Evolutionary conservation across 805 yeast species (phyloP), one percentile per base, ranked within the genome.

Genomic region (Yarrowia sp.): DNA sequence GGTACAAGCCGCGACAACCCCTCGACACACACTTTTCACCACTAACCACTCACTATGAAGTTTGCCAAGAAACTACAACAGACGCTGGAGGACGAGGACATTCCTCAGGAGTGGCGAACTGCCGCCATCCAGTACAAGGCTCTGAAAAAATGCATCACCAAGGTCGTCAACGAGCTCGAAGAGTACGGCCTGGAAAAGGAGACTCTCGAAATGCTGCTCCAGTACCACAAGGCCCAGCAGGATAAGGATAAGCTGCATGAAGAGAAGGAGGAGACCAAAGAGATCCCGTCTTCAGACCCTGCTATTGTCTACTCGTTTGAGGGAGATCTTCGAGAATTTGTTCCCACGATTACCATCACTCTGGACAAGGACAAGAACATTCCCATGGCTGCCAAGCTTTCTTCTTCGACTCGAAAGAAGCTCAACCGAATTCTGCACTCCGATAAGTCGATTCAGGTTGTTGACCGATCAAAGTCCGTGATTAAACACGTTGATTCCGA

Each of bases 41-140:
- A 47, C 53, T 30, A 38, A 52, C 34, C 43, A 52, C 34, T 52
- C 58, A 52, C 47, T 33, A 90, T 90, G 94, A 90, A 89, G 81
- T 89, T 90, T 74, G 93, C 91, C 5, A 90, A 89, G 74, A 83
- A 84, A 7, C 84, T 87, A 68, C 89, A 89, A 73, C 85, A 87
- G 72, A 83, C 86, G 2, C 80, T 90, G 30, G 80, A 79, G 43
- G 87, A 84, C 67, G 88, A 86, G 60, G 82, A 83, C 2, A 80
- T 89, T 15, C 94, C 94, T 7, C 80, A 79, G 34, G 88, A 85
- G 24, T 89, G 95, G 95, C 78, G 84, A 0, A 83, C 80, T 36
- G 83, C 85, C 8, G 90, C 92, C 14, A 88, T 89, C 55, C 90
- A 88, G 71, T 89, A 89, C 75, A 89, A 89, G 74, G 83, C 86